A percentile compares a stretch with the other conserved stretches of the same genome.
Evolutionary conservation across 768 basidiomycete genomes (phyloP).

Genomic region (Pleurotus tuoliensis): DNA sequence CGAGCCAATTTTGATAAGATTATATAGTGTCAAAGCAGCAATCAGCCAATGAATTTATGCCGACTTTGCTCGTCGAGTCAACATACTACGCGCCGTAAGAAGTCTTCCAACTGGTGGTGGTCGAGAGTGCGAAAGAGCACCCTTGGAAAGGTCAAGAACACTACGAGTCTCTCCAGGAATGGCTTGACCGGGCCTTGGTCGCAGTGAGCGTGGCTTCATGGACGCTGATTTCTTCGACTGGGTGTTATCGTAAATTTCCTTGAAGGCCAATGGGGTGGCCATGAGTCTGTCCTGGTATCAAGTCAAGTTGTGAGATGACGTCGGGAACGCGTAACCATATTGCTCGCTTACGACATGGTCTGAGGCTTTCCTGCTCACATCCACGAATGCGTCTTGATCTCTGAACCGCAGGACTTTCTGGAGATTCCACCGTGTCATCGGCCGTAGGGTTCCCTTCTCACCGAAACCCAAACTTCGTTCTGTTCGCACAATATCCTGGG

Average conservation of each 20-base stretch:
- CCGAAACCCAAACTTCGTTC: slow-evolving; percentile 39
- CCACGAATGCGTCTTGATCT: slow-evolving; percentile 36
- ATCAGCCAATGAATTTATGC: slow-evolving; percentile 8
- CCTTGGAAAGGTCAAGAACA: slow-evolving; percentile 7
- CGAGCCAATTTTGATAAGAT: slow-evolving; percentile 25
- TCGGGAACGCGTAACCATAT: no score
- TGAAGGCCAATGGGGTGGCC: slow-evolving; percentile 56
- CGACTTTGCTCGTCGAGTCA: slow-evolving; percentile 27
- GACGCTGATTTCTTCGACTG: slow-evolving; percentile 27
- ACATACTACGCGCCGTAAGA: slow-evolving; percentile 26
- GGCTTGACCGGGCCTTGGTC: slow-evolving; percentile 49
- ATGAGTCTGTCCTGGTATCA: slow-evolving; percentile 57
- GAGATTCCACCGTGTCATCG: slow-evolving; percentile 70
- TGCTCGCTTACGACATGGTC: slow-evolving; percentile 60
- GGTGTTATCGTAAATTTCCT: slow-evolving; percentile 40
- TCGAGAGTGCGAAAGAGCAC: slow-evolving; percentile 10
- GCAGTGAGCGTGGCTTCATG: slow-evolving; percentile 22
- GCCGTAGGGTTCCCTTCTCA: slow-evolving; percentile 44
- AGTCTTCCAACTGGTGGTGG: slow-evolving; percentile 17
- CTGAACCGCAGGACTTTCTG: slow-evolving; percentile 69
- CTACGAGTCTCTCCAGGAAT: slow-evolving; percentile 51
- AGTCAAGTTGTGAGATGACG: not conserved
- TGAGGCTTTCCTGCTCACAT: slow-evolving; percentile 53
- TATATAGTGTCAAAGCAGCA: slow-evolving; percentile 8
- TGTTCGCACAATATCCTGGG: slow-evolving; percentile 41